A percentile compares a stretch with the other conserved stretches of the same genome.
Evolutionary conservation across 805 yeast species (phyloP).

Genomic region (Debaryomyces maramus): DNA sequence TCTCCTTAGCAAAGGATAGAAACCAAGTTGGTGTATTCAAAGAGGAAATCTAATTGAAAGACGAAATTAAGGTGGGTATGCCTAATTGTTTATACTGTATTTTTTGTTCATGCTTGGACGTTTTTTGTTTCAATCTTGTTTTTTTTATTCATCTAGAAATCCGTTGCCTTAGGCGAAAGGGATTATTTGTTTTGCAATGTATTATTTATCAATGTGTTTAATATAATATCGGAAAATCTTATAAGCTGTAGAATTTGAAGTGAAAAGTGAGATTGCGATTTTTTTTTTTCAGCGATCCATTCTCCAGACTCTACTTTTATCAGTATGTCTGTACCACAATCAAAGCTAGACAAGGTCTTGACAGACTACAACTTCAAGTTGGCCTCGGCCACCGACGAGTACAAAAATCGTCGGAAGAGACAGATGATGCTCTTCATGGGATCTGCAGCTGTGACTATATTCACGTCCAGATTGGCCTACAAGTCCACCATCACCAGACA

Average conservation of each 20-base stretch:
- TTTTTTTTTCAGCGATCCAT: too few relatives aligned
- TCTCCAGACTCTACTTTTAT: too few relatives aligned
- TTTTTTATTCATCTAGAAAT: not conserved
- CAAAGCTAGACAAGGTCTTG: slow-evolving; percentile 3
- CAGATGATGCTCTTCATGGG: slow-evolving; percentile 75
- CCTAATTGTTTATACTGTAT: not conserved
- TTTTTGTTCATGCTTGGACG: not conserved
- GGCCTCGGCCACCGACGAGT: slow-evolving; percentile 44
- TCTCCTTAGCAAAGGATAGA: slow-evolving; percentile 26
- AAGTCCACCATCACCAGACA: slow-evolving; percentile 72
- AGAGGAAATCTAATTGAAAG: slow-evolving; percentile 34
- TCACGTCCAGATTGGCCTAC: slow-evolving; percentile 72
- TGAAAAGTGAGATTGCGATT: too few relatives aligned
- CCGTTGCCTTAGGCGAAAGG: not conserved
- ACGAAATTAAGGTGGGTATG: not conserved
- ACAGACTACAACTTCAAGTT: slow-evolving; percentile 26
- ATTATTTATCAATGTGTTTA: not conserved
- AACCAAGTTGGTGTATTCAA: slow-evolving; percentile 41
- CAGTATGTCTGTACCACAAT: not conserved
- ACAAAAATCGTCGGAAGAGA: slow-evolving; percentile 59
- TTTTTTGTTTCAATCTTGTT: too few relatives aligned
- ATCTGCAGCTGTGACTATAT: slow-evolving; percentile 68
- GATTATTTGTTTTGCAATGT: not conserved
- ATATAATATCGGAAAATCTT: not conserved
- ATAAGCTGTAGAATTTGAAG: not conserved